Conservation (phyloP, 768 basidiomycete genomes). For the Butyriboletus loyo region DNA sequence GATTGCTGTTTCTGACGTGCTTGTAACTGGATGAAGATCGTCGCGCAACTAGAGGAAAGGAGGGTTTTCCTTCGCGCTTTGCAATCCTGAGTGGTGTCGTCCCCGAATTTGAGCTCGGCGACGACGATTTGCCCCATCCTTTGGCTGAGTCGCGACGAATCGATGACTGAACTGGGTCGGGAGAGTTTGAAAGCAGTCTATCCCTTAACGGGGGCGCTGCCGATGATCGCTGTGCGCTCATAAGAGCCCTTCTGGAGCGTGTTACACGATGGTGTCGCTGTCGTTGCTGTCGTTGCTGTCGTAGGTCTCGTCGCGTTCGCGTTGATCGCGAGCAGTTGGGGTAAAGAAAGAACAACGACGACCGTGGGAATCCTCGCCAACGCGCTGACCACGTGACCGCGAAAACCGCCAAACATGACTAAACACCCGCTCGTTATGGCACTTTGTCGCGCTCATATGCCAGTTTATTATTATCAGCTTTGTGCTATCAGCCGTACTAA, state of each 20-base stretch:
- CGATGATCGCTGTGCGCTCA: constrained; percentile 27
- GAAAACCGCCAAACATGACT: constrained; percentile 12
- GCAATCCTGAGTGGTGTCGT: constrained; percentile 72
- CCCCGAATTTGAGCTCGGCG: constrained; percentile 21
- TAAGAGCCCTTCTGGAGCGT: constrained; percentile 9
- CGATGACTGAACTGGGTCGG: constrained; percentile 61
- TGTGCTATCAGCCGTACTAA: too few species aligned
- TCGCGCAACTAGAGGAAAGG: constrained; percentile 56
- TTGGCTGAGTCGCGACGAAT: constrained; percentile 62
- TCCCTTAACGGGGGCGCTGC: constrained; percentile 52
- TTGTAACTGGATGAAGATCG: constrained; percentile 77
- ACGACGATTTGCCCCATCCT: constrained; percentile 55
- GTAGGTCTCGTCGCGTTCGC: constrained; percentile 19
- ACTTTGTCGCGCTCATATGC: too few species aligned
- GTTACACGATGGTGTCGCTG: constrained; percentile 7
- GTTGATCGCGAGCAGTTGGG: constrained; percentile 8
- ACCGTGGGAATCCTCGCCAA: constrained; percentile 28
- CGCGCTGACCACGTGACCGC: constrained; percentile 33
- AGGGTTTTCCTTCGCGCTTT: constrained; percentile 55
- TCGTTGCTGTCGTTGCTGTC: constrained; percentile 9
- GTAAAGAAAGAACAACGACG: constrained; percentile 11
- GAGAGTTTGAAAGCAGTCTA: constrained; percentile 58
- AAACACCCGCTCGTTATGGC: too few species aligned
- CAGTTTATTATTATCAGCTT: neutral
- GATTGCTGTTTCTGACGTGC: constrained; percentile 71